A percentile compares a stretch with the other conserved stretches of the same genome.
Evolutionary conservation across 495 filamentous ascomycete species (phyloP).

Genomic region (Hypoxylon fuscum): DNA sequence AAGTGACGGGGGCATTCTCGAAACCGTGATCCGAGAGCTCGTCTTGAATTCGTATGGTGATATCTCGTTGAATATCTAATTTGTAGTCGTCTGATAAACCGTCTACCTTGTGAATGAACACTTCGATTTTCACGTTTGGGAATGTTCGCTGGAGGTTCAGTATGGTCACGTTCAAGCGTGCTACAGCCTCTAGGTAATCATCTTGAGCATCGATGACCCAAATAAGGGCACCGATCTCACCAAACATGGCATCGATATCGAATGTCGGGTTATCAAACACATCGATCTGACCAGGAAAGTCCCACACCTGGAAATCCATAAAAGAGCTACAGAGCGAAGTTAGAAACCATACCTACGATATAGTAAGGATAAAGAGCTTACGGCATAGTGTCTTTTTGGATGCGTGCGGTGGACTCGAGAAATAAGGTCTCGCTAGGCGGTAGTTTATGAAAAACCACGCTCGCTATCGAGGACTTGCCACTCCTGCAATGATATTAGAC

Average conservation of each 20-base stretch:
- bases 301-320: conserved; percentile 99
- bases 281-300: conserved; percentile 93
- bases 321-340: conserved; percentile 72
- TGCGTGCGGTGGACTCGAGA: conserved; percentile 89
- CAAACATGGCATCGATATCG: conserved; percentile 92
- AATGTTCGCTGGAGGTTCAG: conserved; percentile 85
- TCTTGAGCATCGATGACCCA: conserved; percentile 99
- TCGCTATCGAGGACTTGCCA: conserved; percentile 97
- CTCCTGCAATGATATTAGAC: conserved; percentile 66
- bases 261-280: conserved; percentile 81
- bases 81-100: conserved; percentile 94
- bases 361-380: no score
- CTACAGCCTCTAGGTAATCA: conserved; percentile 90
- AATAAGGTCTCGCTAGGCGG: conserved; percentile 94
- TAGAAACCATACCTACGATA: not conserved
- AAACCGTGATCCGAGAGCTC: conserved; percentile 91
- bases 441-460: conserved; percentile 97
- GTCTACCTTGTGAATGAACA: conserved; percentile 98
- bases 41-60: conserved; percentile 95
- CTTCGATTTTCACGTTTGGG: conserved; percentile 91
- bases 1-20: conserved; percentile 90
- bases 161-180: conserved; percentile 85
- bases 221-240: conserved; percentile 89
- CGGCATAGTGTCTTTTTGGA: conserved; percentile 93
- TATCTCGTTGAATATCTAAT: conserved; percentile 90